Evolutionary conservation across 2,329 filamentous ascomycete species (phyloP).

Genomic region (Clarireedia hainanense): DNA sequence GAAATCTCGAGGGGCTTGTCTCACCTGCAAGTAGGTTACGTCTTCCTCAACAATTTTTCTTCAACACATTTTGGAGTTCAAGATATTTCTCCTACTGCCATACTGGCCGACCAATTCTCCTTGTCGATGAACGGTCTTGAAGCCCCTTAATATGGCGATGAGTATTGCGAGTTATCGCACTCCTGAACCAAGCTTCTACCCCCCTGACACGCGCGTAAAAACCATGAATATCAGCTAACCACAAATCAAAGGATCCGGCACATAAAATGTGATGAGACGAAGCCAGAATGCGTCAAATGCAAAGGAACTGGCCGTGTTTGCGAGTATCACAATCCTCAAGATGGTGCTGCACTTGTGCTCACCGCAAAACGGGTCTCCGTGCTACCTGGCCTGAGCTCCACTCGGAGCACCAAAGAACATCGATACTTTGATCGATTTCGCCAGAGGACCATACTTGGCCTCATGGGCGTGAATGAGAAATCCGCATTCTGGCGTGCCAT

Average conservation of each 20-base stretch:
- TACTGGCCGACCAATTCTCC: constrained; percentile 58
- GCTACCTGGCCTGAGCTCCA: background rate
- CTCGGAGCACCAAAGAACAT: constrained; percentile 11
- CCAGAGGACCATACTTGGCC: constrained; percentile 5
- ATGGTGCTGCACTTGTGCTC: background rate
- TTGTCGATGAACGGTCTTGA: constrained; percentile 93
- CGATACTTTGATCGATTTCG: constrained; percentile 14
- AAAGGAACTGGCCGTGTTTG: constrained; percentile 10
- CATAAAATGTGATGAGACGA: constrained; percentile 18
- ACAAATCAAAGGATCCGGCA: constrained; percentile 8
- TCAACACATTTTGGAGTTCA: no score
- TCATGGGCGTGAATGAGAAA: constrained; percentile 10
- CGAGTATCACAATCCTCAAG: constrained; percentile 8
- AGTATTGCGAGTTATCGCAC: constrained; percentile 64
- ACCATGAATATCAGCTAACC: background rate
- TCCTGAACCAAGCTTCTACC: constrained; percentile 49
- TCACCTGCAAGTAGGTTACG: constrained; percentile 6
- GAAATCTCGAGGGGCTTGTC: constrained; percentile 4
- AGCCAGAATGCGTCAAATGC: constrained; percentile 15
- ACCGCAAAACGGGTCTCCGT: background rate
- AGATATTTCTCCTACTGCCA: constrained; percentile 25
- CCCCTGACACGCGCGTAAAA: no score
- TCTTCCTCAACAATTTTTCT: background rate
- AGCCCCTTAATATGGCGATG: constrained; percentile 75
- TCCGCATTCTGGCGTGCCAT: constrained; percentile 14